Percentiles rank a stretch among this genome's conserved stretches.
These are phyloP conservation scores for Plasmodium vivax DNA, from an alignment of 169 alveolate species.

Conservation along the genomic window DNA sequence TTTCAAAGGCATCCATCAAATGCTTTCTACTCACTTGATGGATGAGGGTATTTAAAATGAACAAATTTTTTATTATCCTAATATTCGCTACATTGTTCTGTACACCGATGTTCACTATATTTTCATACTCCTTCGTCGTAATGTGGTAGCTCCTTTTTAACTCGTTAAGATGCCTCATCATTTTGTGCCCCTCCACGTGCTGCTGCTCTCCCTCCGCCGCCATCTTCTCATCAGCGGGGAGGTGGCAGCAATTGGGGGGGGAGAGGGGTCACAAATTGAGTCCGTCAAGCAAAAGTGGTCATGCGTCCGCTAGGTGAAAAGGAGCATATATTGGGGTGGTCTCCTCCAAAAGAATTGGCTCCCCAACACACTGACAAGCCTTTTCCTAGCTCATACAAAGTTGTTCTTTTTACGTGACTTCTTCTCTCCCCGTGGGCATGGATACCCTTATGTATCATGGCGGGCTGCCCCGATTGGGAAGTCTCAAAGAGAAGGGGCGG, in stretches of 20 bases:
- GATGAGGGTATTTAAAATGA: slow-evolving; percentile 40
- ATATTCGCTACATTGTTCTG: slow-evolving; percentile 21
- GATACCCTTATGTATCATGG: neutral
- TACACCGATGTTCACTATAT: neutral
- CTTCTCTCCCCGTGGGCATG: neutral
- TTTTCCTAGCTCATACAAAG: neutral
- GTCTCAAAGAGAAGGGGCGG: neutral
- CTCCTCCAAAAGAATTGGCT: neutral
- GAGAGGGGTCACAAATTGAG: neutral
- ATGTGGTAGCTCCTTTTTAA: slow-evolving; percentile 48
- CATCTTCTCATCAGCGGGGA: neutral
- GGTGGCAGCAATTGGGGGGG: neutral
- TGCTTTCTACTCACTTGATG: slow-evolving; percentile 33
- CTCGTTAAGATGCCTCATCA: neutral
- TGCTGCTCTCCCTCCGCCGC: neutral
- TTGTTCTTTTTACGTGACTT: neutral
- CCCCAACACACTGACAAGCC: neutral
- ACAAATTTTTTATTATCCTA: slow-evolving; percentile 43
- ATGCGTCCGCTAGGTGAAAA: neutral
- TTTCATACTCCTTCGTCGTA: slow-evolving; percentile 62
- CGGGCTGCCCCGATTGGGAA: neutral
- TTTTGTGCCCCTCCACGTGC: neutral
- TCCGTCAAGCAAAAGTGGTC: neutral
- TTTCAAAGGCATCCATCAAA: slow-evolving; percentile 34
- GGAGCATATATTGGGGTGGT: neutral